Base-by-base conservation (phyloP, 2,329 filamentous ascomycete genomes). In the Bipolaris bicolor region DNA sequence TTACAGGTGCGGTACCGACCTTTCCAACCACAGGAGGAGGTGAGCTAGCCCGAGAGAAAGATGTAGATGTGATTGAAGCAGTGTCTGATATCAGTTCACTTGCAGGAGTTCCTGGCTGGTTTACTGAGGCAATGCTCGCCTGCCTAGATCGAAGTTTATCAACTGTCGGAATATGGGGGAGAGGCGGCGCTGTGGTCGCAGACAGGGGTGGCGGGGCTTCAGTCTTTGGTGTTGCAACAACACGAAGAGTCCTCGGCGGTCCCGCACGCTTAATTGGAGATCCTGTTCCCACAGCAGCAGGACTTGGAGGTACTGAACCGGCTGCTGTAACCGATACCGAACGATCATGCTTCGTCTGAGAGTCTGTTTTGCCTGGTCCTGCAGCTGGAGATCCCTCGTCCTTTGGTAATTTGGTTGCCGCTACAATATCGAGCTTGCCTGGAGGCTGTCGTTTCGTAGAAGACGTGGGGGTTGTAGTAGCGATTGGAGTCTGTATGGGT, bases 31-130 rank as follows among this genome's bases (percentile, higher is more conserved):
- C 49, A 5, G 70, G 89, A 24, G 80, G 80, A 3, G 90, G 90
- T 3, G 90, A 92, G 69, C 83, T 90, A 15, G 90, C 86, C 41
- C 90, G 85, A 13, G 90, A 91, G 33, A 90, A 77, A 1, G 90
- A 90, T 2, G 87, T 83, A 15, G 90, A 93, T 4, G 91, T 83
- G 20, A 92, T 80, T 0, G 89, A 92, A 10, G 90, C 87, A 52
- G 85, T 91, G 70, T 94, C 90, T n/a, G 89, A 92, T 34, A 91
- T 82, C 54, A 86, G 81, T 68, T 93, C 90, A 69, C 89, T 92
- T 1, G 80, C 84, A 0, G 90, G 90, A 0, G 90, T 92, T 26
- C 86, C 87, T n/a, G 90, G 89, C 6, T 84, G 81, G 55, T 88
- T 85, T 48, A 82, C 76, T 1, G 85, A 87, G 7, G 84, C 83